phyloP scores from a whole-genome alignment of 202 grass and related monocot genomes.

The Zoysia matrella region DNA sequence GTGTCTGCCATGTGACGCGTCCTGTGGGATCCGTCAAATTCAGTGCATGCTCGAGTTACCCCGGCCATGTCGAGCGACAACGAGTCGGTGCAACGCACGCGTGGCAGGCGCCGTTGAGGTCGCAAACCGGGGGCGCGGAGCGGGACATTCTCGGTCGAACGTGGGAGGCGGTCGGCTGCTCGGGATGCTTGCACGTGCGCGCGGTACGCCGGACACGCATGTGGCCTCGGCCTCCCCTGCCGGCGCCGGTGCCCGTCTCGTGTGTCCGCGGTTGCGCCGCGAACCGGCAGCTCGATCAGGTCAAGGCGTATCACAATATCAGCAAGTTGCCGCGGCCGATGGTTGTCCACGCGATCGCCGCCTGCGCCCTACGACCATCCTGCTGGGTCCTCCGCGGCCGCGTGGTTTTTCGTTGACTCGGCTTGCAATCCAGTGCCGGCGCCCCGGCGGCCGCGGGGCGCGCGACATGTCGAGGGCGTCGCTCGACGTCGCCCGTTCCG shows the following conservation, averaged over 20 bases:
- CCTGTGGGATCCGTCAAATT: background rate
- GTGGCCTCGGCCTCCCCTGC: background rate
- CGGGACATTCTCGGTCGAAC: background rate
- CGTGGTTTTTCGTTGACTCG: too few species aligned
- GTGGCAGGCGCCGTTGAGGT: background rate
- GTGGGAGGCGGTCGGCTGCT: slow-evolving; percentile 7
- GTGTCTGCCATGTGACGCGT: too few species aligned
- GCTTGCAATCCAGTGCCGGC: background rate
- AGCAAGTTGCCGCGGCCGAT: too few species aligned
- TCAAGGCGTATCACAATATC: too few species aligned
- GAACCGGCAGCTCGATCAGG: background rate
- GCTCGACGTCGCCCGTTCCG: background rate
- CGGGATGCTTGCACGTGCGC: background rate
- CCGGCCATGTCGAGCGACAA: too few species aligned
- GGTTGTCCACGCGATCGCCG: too few species aligned
- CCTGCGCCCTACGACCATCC: too few species aligned
- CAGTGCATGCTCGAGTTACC: background rate
- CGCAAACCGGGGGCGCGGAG: background rate
- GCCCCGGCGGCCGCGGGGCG: background rate
- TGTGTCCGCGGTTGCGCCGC: too few species aligned
- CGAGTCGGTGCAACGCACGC: background rate
- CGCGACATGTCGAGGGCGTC: slow-evolving; percentile 4
- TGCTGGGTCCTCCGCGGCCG: too few species aligned
- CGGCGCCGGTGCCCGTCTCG: background rate
- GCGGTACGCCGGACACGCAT: background rate